Evolutionary conservation across 345 rosid species (phyloP), one percentile per base, ranked within the genome.

Genomic region (Acer negundo): DNA sequence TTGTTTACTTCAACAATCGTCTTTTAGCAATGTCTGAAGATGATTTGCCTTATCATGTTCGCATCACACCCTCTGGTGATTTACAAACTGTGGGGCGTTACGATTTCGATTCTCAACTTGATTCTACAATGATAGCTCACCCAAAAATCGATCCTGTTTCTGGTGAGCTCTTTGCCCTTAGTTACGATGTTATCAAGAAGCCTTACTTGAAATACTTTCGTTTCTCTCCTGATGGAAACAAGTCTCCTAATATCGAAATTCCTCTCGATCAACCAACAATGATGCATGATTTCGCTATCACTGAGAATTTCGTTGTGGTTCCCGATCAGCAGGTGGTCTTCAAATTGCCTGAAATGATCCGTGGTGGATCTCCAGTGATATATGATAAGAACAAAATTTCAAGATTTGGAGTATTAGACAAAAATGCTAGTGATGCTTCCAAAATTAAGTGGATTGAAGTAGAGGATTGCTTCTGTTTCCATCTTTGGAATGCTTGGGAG

Each of bases 401-500:
- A 1, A 84, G 95, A 77, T 94, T 94, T 49, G 98, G 98, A 2
- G 70, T 94, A n/a, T 22, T 94, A 17, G 89, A 86, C 81, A 94
- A 94, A 78, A 83, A 87, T 65, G 94, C 90, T 1, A 47, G 73
- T 0, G 85, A 86, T 63, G 85, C 88, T 5, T 70, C 85, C 7
- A 31, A 77, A 1, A 90, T 89, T 15, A 81, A 28, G 76, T 94
- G 97, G 97, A 85, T 94, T 73, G 91, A 94, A 23, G 92, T 82
- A 1, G 90, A 93, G 1, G 95, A 90, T 42, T 92, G 97, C 85
- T 94, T 94, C 89, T 94, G 98, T 79, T 94, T 94, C 86, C 98
- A 94, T 73, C 89, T 92, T 0, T 94, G 98, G 98, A 94, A 94
- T 77, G 95, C 98, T 4, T 94, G 98, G 98, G 98, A 94, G 69